A percentile compares a stretch with the other conserved stretches of the same genome.
These are phyloP conservation scores for Pseudocercospora fijiensis DNA, from an alignment of 2,329 filamentous ascomycete genomes.

Conservation along the genomic window DNA sequence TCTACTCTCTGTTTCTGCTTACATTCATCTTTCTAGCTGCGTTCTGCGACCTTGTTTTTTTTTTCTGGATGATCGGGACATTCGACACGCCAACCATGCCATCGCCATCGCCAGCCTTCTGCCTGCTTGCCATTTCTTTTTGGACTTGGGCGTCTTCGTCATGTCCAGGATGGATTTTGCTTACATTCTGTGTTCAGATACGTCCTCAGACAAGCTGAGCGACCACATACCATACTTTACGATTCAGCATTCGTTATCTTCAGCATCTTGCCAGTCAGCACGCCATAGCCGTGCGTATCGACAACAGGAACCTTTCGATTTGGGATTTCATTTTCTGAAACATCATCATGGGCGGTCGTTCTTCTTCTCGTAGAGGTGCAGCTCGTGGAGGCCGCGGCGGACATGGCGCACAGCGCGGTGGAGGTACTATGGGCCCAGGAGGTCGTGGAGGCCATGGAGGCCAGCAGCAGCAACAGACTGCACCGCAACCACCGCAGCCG, in stretches of 20 bases:
- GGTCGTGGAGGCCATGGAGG: background rate
- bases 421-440: background rate
- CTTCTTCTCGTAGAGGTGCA: background rate
- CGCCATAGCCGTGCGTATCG: background rate
- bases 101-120: background rate
- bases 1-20: background rate
- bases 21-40: background rate
- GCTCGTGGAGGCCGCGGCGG: background rate
- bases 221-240: background rate
- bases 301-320: background rate
- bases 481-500: background rate
- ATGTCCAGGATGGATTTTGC: background rate
- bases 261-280: background rate
- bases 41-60: background rate
- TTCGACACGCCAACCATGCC: background rate
- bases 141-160: background rate
- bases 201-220: too few species aligned
- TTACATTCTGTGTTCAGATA: background rate
- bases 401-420: background rate
- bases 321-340: background rate
- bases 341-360: background rate
- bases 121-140: background rate
- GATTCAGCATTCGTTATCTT: background rate
- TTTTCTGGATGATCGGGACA: background rate
- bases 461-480: background rate